Evolutionary conservation across 768 basidiomycete species (phyloP).

Genomic region (Tephrocybe sp.): DNA sequence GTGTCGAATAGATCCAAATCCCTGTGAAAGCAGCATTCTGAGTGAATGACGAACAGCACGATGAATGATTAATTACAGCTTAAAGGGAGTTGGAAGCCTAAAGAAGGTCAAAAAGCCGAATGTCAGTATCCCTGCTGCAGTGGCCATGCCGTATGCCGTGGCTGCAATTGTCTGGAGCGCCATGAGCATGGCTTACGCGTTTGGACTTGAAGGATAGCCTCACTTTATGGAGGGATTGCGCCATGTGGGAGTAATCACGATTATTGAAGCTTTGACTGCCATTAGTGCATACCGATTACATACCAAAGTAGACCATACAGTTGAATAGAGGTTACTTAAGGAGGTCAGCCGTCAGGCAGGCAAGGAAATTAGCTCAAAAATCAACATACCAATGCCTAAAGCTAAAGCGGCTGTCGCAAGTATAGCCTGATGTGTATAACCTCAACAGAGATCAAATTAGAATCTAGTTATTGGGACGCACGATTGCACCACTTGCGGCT

Average conservation of each 20-base stretch:
- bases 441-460: background rate
- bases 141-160: conserved; percentile 6
- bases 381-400: conserved; percentile 14
- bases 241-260: conserved; percentile 7
- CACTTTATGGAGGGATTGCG: conserved; percentile 11
- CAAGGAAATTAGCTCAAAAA: background rate
- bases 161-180: conserved; percentile 9
- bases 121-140: conserved; percentile 10
- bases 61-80: conserved; percentile 2
- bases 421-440: conserved; percentile 1
- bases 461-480: background rate
- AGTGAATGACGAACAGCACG: background rate
- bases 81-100: conserved; percentile 11
- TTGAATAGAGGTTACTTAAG: background rate
- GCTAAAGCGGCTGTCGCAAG: conserved; percentile 13
- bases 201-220: background rate
- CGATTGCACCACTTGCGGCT: conserved; percentile 8
- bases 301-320: background rate
- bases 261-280: conserved; percentile 8
- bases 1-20: conserved; percentile 12
- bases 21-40: background rate
- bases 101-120: conserved; percentile 1
- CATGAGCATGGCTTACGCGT: background rate
- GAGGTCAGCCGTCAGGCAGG: background rate
- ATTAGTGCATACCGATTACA: background rate